Conservation (phyloP, 352 stramenopile species). For the Globisporangium acanthophoron region DNA sequence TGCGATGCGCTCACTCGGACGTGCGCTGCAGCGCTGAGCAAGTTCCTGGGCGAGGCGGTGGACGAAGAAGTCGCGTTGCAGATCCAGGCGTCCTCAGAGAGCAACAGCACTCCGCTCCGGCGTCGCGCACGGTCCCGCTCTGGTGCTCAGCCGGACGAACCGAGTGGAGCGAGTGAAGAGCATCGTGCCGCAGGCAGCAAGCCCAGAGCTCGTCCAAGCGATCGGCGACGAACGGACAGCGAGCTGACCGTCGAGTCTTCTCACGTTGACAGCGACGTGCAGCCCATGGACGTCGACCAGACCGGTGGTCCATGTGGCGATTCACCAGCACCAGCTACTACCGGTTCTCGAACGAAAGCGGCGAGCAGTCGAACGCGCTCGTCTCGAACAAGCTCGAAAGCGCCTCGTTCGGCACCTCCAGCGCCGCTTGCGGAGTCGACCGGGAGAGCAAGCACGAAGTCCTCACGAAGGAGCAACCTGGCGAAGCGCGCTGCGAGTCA, state of each 20-base stretch:
- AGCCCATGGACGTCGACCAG: conserved; percentile 5
- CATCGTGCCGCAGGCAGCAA: background rate
- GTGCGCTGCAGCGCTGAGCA: conserved; percentile 54
- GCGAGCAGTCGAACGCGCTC: background rate
- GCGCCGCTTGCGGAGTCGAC: background rate
- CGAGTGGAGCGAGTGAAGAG: background rate
- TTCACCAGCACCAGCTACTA: background rate
- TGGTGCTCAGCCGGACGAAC: conserved; percentile 4
- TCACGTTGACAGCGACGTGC: background rate
- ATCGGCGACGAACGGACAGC: no score
- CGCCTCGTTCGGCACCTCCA: background rate
- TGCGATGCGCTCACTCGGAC: conserved; percentile 57
- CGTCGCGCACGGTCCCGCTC: conserved; percentile 12
- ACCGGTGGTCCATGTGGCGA: background rate
- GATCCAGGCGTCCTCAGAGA: background rate
- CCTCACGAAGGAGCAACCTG: conserved; percentile 4
- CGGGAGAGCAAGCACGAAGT: background rate
- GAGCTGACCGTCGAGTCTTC: no score
- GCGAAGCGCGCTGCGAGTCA: conserved; percentile 4
- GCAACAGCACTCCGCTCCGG: background rate
- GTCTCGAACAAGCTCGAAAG: background rate
- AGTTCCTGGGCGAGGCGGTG: conserved; percentile 39
- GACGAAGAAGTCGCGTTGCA: background rate
- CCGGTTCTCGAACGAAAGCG: background rate
- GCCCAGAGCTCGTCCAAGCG: no score